These are phyloP conservation scores for Cadophora malorum DNA, from an alignment of 2,329 filamentous ascomycete species.

Conservation along the genomic window DNA sequence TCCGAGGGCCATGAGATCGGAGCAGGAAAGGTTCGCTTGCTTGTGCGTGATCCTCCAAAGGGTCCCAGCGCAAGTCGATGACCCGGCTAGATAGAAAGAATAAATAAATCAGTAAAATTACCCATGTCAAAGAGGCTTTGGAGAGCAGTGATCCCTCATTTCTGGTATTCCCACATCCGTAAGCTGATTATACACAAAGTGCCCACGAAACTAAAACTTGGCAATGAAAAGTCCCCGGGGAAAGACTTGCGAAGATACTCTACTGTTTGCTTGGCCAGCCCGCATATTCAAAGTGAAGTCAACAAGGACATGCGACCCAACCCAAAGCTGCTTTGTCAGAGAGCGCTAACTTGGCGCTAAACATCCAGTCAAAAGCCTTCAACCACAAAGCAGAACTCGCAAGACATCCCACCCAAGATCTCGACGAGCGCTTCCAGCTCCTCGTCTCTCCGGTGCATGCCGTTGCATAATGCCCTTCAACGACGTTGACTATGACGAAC, in stretches of 20 bases:
- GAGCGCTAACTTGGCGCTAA: slow-evolving; percentile 5
- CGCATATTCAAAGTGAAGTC: background rate
- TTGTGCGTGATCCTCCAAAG: slow-evolving; percentile 59
- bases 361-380: slow-evolving; percentile 10
- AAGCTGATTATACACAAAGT: background rate
- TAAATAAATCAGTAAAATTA: slow-evolving; percentile 42
- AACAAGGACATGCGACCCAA: background rate
- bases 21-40: slow-evolving; percentile 68
- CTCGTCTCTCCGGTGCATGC: slow-evolving; percentile 9
- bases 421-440: slow-evolving; percentile 19
- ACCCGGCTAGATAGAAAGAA: slow-evolving; percentile 35
- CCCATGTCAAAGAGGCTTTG: background rate
- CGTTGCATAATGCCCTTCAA: slow-evolving; percentile 40
- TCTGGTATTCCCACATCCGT: background rate
- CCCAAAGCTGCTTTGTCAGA: slow-evolving; percentile 13
- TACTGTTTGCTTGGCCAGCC: too few species aligned
- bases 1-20: slow-evolving; percentile 72
- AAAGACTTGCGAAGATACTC: too few species aligned
- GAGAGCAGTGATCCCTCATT: background rate
- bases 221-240: too few species aligned
- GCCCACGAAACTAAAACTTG: too few species aligned
- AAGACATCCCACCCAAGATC: slow-evolving; percentile 15
- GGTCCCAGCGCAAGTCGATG: slow-evolving; percentile 41
- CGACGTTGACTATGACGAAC: slow-evolving; percentile 45
- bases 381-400: background rate